These are phyloP conservation scores for Tolypocladium capitatum DNA, from an alignment of 2,329 filamentous ascomycete species.

Conservation along the genomic window DNA sequence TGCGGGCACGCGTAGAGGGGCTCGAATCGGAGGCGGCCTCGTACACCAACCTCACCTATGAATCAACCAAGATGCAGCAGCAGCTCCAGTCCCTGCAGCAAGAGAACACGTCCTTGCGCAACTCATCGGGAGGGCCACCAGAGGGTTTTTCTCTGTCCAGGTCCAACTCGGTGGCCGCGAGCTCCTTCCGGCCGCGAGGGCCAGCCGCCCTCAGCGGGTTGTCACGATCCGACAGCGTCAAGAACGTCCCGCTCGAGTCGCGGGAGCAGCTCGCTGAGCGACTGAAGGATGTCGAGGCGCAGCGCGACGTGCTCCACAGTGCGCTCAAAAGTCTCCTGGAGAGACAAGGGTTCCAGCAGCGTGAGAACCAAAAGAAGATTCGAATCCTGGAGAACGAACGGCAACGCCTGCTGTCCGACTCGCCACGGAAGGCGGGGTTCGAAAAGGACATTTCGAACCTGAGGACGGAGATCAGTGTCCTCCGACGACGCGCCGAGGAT, in stretches of 20 bases:
- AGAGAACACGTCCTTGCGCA: conserved; percentile 49
- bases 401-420: conserved; percentile 54
- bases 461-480: conserved; percentile 69
- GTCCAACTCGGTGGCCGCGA: conserved; percentile 55
- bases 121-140: conserved; percentile 13
- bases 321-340: conserved; percentile 76
- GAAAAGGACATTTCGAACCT: conserved; percentile 70
- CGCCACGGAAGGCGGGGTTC: conserved; percentile 65
- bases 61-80: conserved; percentile 75
- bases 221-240: conserved; percentile 46
- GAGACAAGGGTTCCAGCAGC: conserved; percentile 72
- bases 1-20: conserved; percentile 64
- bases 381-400: conserved; percentile 65
- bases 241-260: conserved; percentile 39
- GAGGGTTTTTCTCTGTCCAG: conserved; percentile 31
- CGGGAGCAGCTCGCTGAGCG: conserved; percentile 62
- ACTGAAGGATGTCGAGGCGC: conserved; percentile 83
- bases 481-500: conserved; percentile 81
- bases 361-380: conserved; percentile 72
- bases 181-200: conserved; percentile 26
- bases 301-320: conserved; percentile 81
- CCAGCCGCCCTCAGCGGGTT: conserved; percentile 28
- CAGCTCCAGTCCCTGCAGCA: conserved; percentile 59
- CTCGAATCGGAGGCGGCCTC: conserved; percentile 63
- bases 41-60: conserved; percentile 61